Conservation (phyloP, 108 stramenopile genomes). For the Cyclotella baltica region DNA sequence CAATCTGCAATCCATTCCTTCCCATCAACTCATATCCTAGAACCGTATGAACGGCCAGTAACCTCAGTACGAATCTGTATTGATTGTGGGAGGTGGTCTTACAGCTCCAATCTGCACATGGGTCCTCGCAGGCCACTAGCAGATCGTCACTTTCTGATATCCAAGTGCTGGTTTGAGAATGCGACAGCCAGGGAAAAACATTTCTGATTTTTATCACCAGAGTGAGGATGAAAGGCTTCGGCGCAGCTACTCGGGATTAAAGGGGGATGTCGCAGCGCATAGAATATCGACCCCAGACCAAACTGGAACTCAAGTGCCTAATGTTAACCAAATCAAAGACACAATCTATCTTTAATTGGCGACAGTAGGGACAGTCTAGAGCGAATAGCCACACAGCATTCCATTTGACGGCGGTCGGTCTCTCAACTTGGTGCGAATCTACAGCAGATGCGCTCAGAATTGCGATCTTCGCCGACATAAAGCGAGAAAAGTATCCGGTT, state of each 20-base stretch:
- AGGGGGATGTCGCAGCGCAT: no score
- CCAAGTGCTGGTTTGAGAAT: slow-evolving; percentile 70
- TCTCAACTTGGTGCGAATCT: no score
- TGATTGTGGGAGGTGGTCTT: slow-evolving; percentile 79
- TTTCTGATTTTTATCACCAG: slow-evolving; percentile 71
- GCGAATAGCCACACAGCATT: no score
- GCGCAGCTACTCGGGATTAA: slow-evolving; percentile 42
- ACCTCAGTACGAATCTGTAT: slow-evolving; percentile 16
- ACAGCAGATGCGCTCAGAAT: no score
- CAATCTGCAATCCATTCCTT: slow-evolving; percentile 12
- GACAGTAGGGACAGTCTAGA: no score
- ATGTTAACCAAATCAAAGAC: no score
- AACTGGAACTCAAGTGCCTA: no score
- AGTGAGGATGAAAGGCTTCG: slow-evolving; percentile 37
- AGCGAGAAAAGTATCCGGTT: no score
- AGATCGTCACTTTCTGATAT: slow-evolving; percentile 70
- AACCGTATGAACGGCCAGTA: slow-evolving; percentile 15
- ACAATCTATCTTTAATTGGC: no score
- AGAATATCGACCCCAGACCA: no score
- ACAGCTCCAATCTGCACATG: slow-evolving; percentile 76
- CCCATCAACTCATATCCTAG: slow-evolving; percentile 13
- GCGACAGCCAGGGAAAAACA: slow-evolving; percentile 45
- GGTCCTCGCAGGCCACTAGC: slow-evolving; percentile 63
- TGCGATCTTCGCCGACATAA: no score
- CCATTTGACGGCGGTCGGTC: no score